Evolutionary conservation across 139 green algal species (phyloP).

Genomic region (Ulvella scutata): DNA sequence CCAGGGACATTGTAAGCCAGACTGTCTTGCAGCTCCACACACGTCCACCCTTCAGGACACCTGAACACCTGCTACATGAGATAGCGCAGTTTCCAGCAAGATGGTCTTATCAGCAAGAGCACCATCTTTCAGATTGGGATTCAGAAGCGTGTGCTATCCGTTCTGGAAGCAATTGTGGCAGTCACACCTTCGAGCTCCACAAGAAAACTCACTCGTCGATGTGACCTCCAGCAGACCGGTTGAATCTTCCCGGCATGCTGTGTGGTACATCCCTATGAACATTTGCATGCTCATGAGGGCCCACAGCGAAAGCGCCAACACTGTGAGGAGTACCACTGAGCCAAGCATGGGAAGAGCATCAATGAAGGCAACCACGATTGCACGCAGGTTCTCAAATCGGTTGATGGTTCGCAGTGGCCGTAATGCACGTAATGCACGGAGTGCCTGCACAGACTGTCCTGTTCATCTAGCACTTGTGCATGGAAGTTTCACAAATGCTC

Average conservation of each 20-base stretch:
- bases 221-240: slow-evolving; percentile 14
- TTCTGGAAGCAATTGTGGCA: too few relatives aligned
- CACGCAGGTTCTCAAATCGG: slow-evolving; percentile 43
- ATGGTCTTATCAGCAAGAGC: too few relatives aligned
- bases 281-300: slow-evolving; percentile 40
- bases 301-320: slow-evolving; percentile 59
- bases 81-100: too few relatives aligned
- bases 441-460: slow-evolving; percentile 8
- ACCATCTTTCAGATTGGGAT: too few relatives aligned
- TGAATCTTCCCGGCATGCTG: slow-evolving; percentile 23
- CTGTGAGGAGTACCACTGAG: slow-evolving; percentile 37
- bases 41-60: not conserved
- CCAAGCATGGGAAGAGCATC: slow-evolving; percentile 53
- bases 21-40: not conserved
- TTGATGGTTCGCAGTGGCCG: slow-evolving; percentile 67
- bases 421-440: slow-evolving; percentile 53
- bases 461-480: not conserved
- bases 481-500: too few relatives aligned
- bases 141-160: too few relatives aligned
- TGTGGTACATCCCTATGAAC: slow-evolving; percentile 39
- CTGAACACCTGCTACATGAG: too few relatives aligned
- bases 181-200: not conserved
- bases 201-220: not conserved
- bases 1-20: slow-evolving; percentile 14
- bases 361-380: slow-evolving; percentile 52